Conservation (phyloP, 805 yeast species). For the Kuraishia cidri region DNA sequence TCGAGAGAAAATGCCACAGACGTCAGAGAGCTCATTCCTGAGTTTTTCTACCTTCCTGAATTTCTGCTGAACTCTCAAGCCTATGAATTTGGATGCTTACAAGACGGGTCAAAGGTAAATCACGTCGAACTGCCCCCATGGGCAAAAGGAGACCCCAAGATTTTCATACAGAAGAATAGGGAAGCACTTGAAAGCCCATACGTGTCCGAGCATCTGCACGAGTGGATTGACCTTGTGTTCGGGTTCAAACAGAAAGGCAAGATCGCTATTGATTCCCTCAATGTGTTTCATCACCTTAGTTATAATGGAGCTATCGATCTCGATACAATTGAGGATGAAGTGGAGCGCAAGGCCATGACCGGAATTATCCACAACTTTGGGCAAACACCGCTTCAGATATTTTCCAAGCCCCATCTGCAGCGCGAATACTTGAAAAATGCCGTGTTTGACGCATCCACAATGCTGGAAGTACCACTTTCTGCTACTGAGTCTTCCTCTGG, state of each 20-base stretch:
- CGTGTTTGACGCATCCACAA: conserved; percentile 19
- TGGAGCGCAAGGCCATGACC: conserved; percentile 66
- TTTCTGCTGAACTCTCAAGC: conserved; percentile 58
- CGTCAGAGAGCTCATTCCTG: conserved; percentile 83
- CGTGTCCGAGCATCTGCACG: conserved; percentile 66
- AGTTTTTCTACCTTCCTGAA: conserved; percentile 77
- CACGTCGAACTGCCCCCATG: conserved; percentile 74
- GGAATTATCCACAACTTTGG: conserved; percentile 90
- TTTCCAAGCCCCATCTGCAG: conserved; percentile 56
- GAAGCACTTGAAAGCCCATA: conserved; percentile 79
- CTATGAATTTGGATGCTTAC: conserved; percentile 64
- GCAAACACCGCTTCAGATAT: conserved; percentile 75
- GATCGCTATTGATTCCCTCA: conserved; percentile 55
- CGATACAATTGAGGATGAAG: conserved; percentile 63
- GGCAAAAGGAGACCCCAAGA: conserved; percentile 71
- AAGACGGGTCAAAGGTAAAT: conserved; percentile 44
- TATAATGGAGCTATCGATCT: conserved; percentile 79
- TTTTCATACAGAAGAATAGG: conserved; percentile 67
- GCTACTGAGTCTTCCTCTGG: conserved; percentile 37
- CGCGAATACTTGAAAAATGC: conserved; percentile 30
- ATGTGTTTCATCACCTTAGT: conserved; percentile 79
- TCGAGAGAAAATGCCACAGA: conserved; percentile 77
- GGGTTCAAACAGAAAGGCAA: conserved; percentile 74
- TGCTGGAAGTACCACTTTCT: conserved; percentile 24
- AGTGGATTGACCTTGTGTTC: conserved; percentile 82